Conservation (phyloP, 2,329 filamentous ascomycete species). For the Ascochyta viciae-villosae region DNA sequence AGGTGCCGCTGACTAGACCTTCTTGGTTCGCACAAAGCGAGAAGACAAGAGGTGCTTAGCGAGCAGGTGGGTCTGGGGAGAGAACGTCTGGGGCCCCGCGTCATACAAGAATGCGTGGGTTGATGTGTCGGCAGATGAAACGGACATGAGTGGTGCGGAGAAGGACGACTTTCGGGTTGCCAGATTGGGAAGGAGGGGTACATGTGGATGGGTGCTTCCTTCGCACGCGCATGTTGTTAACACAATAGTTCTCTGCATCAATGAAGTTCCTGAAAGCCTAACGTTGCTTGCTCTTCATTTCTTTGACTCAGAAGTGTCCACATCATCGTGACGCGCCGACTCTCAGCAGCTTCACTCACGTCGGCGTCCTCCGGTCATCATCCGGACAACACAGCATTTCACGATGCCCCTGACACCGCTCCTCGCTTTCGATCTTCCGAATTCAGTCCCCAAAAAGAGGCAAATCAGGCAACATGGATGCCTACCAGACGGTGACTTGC, state of each 20-base stretch:
- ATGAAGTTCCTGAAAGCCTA: not conserved
- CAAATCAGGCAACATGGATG: constrained; percentile 5
- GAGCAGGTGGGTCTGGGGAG: constrained; percentile 5
- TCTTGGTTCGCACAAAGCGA: constrained; percentile 13
- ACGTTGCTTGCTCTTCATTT: not conserved
- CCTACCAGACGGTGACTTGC: not conserved
- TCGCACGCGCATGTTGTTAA: too few species aligned
- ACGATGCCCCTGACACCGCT: not conserved
- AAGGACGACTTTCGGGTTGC: constrained; percentile 6
- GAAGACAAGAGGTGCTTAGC: constrained; percentile 13
- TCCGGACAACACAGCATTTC: not conserved
- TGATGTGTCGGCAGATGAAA: too few species aligned
- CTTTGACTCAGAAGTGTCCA: not conserved
- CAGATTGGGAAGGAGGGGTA: constrained; percentile 1
- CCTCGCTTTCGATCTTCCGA: not conserved
- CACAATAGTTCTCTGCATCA: not conserved
- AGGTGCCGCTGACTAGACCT: not conserved
- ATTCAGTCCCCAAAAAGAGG: not conserved
- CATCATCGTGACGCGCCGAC: not conserved
- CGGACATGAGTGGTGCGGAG: not conserved
- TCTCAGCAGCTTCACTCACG: not conserved
- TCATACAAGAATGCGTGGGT: not conserved
- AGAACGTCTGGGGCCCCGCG: constrained; percentile 17
- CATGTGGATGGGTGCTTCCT: not conserved
- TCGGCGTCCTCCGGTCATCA: not conserved